Conservation (phyloP, 2,329 filamentous ascomycete species). For the Malbranchea zuffiana region DNA sequence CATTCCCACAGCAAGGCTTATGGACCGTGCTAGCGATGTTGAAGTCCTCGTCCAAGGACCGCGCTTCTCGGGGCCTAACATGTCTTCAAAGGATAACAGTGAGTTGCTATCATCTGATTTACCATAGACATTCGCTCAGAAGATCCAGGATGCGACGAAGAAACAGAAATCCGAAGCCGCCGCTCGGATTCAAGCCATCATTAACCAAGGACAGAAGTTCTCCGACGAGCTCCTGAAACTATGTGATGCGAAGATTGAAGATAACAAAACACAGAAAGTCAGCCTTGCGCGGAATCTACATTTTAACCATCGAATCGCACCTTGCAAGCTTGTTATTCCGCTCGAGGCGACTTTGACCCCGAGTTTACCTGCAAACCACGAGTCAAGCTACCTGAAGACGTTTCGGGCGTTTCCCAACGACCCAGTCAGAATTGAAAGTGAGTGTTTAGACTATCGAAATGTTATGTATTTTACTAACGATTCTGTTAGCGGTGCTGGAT, state of each 20-base stretch:
- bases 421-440: slow-evolving; percentile 63
- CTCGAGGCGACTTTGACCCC: slow-evolving; percentile 76
- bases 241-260: slow-evolving; percentile 67
- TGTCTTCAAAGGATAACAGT: slow-evolving; percentile 34
- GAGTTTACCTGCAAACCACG: slow-evolving; percentile 61
- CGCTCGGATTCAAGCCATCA: slow-evolving; percentile 57
- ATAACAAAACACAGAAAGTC: slow-evolving; percentile 54
- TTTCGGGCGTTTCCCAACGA: slow-evolving; percentile 84
- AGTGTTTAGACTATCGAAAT: slow-evolving; percentile 8
- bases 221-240: slow-evolving; percentile 70
- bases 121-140: not conserved
- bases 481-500: slow-evolving; percentile 54
- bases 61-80: slow-evolving; percentile 44
- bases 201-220: slow-evolving; percentile 69
- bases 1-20: slow-evolving; percentile 81
- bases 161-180: slow-evolving; percentile 34
- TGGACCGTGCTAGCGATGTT: slow-evolving; percentile 86
- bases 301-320: slow-evolving; percentile 74
- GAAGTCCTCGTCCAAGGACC: slow-evolving; percentile 64
- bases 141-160: slow-evolving; percentile 39
- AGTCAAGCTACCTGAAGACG: slow-evolving; percentile 50
- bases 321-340: slow-evolving; percentile 77
- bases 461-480: not conserved
- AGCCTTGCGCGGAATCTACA: slow-evolving; percentile 67
- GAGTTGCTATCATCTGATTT: slow-evolving; percentile 9